Conservation (phyloP, 2,329 filamentous ascomycete species). For the Byssothecium circinans region DNA sequence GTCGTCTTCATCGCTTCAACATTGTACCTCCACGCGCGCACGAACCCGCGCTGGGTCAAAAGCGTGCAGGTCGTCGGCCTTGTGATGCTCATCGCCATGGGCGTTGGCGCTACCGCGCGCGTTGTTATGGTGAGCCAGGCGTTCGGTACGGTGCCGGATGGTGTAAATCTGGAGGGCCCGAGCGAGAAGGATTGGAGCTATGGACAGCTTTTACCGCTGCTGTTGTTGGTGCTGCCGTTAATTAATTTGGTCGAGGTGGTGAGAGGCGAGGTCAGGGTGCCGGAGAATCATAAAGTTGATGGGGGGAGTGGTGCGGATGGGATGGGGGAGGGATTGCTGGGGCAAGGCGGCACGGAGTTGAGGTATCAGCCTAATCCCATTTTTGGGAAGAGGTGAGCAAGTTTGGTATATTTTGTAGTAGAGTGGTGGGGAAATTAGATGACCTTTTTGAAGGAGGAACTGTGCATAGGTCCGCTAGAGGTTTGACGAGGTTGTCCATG, state of each 20-base stretch:
- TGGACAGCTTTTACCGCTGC: constrained; percentile 62
- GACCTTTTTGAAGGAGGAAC: no score
- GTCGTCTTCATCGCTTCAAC: constrained; percentile 62
- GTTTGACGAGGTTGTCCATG: no score
- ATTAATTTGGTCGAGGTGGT: constrained; percentile 63
- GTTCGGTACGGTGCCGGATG: constrained; percentile 55
- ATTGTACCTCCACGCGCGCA: constrained; percentile 64
- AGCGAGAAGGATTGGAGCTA: constrained; percentile 65
- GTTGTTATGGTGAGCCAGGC: constrained; percentile 63
- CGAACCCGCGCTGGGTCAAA: constrained; percentile 57
- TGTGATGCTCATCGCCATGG: constrained; percentile 55
- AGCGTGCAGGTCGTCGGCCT: constrained; percentile 57
- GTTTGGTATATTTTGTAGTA: neutral
- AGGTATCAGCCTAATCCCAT: constrained; percentile 53
- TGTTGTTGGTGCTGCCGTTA: constrained; percentile 62
- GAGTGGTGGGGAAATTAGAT: neutral
- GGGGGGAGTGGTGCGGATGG: constrained; percentile 42
- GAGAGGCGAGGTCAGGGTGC: constrained; percentile 53
- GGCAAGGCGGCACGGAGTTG: constrained; percentile 46
- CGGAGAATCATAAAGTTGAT: constrained; percentile 42
- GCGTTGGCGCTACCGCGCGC: constrained; percentile 60
- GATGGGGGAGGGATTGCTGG: constrained; percentile 30
- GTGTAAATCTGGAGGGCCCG: constrained; percentile 52
- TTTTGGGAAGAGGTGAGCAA: constrained; percentile 26
- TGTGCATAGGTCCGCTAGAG: no score